These are phyloP conservation scores for Oidiodendron maius DNA, from an alignment of 495 filamentous ascomycete species.

Conservation along the genomic window DNA sequence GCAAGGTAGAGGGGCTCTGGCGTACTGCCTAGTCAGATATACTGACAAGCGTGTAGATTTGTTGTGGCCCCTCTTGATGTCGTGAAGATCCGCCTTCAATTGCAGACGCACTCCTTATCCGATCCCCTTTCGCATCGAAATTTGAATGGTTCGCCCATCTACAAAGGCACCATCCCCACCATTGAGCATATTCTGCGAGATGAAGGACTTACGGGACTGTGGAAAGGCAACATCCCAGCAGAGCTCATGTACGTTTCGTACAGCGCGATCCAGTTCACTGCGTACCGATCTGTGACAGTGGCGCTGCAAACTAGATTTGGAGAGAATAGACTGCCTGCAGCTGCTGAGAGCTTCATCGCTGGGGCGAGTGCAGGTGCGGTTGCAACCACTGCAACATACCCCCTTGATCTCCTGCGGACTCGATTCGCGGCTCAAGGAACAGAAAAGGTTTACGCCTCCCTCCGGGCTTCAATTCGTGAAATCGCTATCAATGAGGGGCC, in stretches of 20 bases:
- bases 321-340: constrained; percentile 26
- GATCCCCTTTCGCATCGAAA: constrained; percentile 52
- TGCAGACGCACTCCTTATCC: constrained; percentile 72
- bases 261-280: constrained; percentile 79
- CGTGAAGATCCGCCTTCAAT: constrained; percentile 92
- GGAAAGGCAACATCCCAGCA: constrained; percentile 97
- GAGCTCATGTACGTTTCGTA: constrained; percentile 91
- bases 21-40: not conserved
- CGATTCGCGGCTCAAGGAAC: constrained; percentile 91
- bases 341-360: constrained; percentile 66
- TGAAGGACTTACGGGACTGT: constrained; percentile 82
- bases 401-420: constrained; percentile 87
- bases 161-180: constrained; percentile 74
- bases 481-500: constrained; percentile 72
- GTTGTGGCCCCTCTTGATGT: constrained; percentile 90
- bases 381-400: constrained; percentile 83
- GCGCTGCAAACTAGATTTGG: constrained; percentile 41
- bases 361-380: constrained; percentile 74
- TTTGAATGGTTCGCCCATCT: constrained; percentile 51
- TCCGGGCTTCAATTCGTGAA: constrained; percentile 59
- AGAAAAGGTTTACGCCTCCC: constrained; percentile 69
- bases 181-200: constrained; percentile 65
- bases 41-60: constrained; percentile 48
- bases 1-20: constrained; percentile 52
- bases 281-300: constrained; percentile 71